Evolutionary conservation across 345 rosid species (phyloP), one percentile per base, ranked within the genome.

Genomic region (Acer yangbiense): DNA sequence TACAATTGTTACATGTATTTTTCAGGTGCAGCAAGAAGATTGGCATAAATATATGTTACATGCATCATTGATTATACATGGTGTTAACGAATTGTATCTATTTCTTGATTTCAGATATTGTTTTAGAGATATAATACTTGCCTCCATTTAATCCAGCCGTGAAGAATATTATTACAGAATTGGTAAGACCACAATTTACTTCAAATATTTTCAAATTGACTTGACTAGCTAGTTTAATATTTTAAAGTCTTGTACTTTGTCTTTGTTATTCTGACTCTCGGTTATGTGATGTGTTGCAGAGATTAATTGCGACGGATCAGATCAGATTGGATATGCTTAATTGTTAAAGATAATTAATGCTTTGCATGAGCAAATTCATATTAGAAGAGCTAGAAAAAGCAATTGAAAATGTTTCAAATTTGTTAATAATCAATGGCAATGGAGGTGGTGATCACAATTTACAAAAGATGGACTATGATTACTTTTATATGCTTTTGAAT

Each of bases 71-170:
- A 29, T 27, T 41, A 21, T 62, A 2, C 2, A 8, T 62, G 29
- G 13, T 7, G 20, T 65, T 32, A 65, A 65, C 10, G 16, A 25
- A 39, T n/a, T 61, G 6, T 43, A 20, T 78, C 58, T 67, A 17
- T 78, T 74, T 77, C 65, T 81, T 52, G 69, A 35, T 80, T 88
- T 83, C 93, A 93, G 95, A 89, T 87, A 93, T 91, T 84, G 97
- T 93, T 65, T 77, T 93, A 79, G 94, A 93, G 90, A 89, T 93
- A 86, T 91, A 57, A 80, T 55, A 21, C 35, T 54, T 60, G 23
- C 39, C 67, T 72, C 21, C 14, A 44, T 10, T 60, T 14, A 2
- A 43, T 8, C 32, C 60, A 27, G 18, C 17, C 1, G 23, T 9
- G 46, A 29, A 25, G 14, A 58, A 35, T 14, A 29, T 16, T 52